Evolutionary conservation across 768 basidiomycete genomes (phyloP).

Genomic region (Lyophyllum shimeji): DNA sequence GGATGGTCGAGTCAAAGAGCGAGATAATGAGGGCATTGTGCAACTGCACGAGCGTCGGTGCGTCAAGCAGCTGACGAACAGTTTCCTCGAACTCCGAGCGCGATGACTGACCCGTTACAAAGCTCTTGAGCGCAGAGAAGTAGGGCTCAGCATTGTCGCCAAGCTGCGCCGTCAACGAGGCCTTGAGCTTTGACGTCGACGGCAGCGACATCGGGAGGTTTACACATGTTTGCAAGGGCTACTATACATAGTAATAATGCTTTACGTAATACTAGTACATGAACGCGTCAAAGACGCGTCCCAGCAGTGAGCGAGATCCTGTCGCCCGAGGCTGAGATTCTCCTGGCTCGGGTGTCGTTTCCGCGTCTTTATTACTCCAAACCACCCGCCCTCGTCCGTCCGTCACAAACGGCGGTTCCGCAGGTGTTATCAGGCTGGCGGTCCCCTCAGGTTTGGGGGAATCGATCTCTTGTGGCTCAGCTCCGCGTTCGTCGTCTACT

Average conservation of each 20-base stretch:
- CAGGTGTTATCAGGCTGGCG: background rate
- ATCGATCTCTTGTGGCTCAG: background rate
- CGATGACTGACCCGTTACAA: constrained; percentile 67
- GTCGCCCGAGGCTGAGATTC: constrained; percentile 10
- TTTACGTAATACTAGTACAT: constrained; percentile 13
- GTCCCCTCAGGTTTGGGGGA: background rate
- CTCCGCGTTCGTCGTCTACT: background rate
- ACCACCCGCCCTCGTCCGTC: constrained; percentile 67
- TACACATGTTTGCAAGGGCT: constrained; percentile 7
- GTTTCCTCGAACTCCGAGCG: constrained; percentile 76
- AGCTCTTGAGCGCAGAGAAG: constrained; percentile 63
- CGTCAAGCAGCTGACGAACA: constrained; percentile 60
- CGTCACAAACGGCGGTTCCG: constrained; percentile 56
- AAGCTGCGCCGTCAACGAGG: constrained; percentile 60
- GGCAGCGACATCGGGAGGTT: constrained; percentile 61
- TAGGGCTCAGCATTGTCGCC: constrained; percentile 61
- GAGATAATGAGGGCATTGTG: constrained; percentile 86
- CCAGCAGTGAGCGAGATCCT: constrained; percentile 22
- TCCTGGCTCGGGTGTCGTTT: constrained; percentile 9
- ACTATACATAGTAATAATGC: constrained; percentile 6
- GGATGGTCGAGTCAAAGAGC: constrained; percentile 70
- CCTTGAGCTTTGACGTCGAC: constrained; percentile 72
- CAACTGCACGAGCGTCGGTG: constrained; percentile 67
- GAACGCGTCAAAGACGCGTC: constrained; percentile 24
- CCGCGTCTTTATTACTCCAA: constrained; percentile 29